These are phyloP conservation scores for Paramyrothecium roridum DNA, from an alignment of 2,329 filamentous ascomycete species.

Conservation along the genomic window DNA sequence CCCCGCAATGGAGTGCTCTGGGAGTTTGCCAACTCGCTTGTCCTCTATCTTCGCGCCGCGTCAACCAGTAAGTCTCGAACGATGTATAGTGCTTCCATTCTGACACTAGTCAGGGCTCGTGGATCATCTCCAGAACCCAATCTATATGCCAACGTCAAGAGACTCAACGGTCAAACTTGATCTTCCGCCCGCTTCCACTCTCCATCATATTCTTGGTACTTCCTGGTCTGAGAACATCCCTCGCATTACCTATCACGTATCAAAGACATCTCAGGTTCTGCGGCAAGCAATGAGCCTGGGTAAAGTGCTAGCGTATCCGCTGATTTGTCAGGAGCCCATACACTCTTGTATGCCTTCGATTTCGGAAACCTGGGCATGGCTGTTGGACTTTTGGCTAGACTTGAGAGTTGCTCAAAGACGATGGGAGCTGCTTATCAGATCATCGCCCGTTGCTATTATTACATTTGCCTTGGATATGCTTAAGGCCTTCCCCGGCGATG, in stretches of 20 bases:
- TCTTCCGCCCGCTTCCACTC: slow-evolving; percentile 36
- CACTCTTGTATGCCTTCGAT: slow-evolving; percentile 29
- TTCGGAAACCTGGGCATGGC: slow-evolving; percentile 41
- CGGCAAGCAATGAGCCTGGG: slow-evolving; percentile 43
- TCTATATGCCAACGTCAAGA: slow-evolving; percentile 17
- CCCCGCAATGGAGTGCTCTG: slow-evolving; percentile 44
- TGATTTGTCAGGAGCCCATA: slow-evolving; percentile 27
- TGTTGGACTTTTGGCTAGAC: slow-evolving; percentile 45
- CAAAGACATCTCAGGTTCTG: slow-evolving; percentile 38
- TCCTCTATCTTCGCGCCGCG: slow-evolving; percentile 45
- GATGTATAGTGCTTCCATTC: slow-evolving; percentile 2
- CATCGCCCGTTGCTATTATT: slow-evolving; percentile 31
- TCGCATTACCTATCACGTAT: slow-evolving; percentile 36
- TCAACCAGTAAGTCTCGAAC: slow-evolving; percentile 37
- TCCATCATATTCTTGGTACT: slow-evolving; percentile 30
- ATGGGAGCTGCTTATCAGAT: slow-evolving; percentile 27
- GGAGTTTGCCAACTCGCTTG: slow-evolving; percentile 40
- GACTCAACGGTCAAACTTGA: slow-evolving; percentile 22
- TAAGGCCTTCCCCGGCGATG: slow-evolving; percentile 13
- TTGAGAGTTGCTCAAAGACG: slow-evolving; percentile 36
- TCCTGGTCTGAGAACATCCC: slow-evolving; percentile 16
- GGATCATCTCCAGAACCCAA: slow-evolving; percentile 29
- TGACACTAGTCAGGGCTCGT: slow-evolving; percentile 24
- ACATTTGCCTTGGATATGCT: slow-evolving; percentile 32
- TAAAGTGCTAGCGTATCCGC: slow-evolving; percentile 37